Conservation (phyloP, 176 grass and related monocot species). For the Secale cereale region DNA sequence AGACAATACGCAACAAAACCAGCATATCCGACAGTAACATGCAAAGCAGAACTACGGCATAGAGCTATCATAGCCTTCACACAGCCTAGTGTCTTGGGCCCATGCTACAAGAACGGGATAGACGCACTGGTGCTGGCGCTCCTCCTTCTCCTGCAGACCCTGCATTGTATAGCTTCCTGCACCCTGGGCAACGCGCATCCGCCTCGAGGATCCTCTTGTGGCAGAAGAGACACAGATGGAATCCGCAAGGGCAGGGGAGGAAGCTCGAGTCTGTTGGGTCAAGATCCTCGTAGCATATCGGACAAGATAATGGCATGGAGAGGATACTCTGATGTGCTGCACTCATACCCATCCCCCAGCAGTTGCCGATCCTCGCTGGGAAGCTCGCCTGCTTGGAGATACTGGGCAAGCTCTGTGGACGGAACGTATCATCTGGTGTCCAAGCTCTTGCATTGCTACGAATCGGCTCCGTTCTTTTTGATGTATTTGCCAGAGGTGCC, state of each 20-base stretch:
- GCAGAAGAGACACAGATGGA: conserved; percentile 91
- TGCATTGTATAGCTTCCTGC: conserved; percentile 81
- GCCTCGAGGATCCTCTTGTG: conserved; percentile 89
- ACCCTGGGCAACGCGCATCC: conserved; percentile 87
- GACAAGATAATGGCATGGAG: conserved; percentile 57
- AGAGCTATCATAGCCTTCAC: conserved; percentile 26
- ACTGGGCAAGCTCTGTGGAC: conserved; percentile 80
- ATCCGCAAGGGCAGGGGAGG: conserved; percentile 81
- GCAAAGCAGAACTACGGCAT: conserved; percentile 31
- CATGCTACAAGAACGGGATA: conserved; percentile 85
- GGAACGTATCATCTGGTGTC: conserved; percentile 72
- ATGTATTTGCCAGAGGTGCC: background rate
- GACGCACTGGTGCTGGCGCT: background rate
- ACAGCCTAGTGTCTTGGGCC: conserved; percentile 70
- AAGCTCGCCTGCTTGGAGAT: conserved; percentile 83
- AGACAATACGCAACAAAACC: conserved; percentile 23
- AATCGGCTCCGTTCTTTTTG: conserved; percentile 31
- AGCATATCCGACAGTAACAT: conserved; percentile 36
- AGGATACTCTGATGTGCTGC: conserved; percentile 41
- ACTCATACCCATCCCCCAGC: conserved; percentile 33
- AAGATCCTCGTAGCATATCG: conserved; percentile 91
- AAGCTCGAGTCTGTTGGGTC: conserved; percentile 88
- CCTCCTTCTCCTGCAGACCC: conserved; percentile 27
- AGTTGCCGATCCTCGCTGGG: conserved; percentile 41
- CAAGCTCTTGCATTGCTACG: conserved; percentile 59